Evolutionary conservation across 257 asterid species (phyloP).

Genomic region (Asclepias syriaca): DNA sequence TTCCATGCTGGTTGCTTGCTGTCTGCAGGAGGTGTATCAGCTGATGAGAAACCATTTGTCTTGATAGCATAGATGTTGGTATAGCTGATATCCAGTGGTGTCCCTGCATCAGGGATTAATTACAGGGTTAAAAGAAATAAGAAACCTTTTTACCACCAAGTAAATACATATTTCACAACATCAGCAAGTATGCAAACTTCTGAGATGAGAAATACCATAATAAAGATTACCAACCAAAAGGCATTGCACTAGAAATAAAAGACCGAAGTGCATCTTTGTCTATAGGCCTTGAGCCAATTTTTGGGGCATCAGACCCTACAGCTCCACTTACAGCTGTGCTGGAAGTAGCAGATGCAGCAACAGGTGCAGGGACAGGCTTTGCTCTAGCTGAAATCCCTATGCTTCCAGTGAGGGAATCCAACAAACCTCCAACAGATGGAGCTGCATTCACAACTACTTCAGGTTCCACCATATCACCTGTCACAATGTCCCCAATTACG

Average conservation of each 20-base stretch:
- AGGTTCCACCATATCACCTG: slow-evolving; percentile 78
- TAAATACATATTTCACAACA: slow-evolving; percentile 6
- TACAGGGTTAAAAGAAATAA: slow-evolving; percentile 13
- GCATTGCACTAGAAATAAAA: slow-evolving; percentile 82
- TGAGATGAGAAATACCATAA: slow-evolving; percentile 27
- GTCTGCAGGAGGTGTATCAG: slow-evolving; percentile 81
- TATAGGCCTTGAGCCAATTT: slow-evolving; percentile 71
- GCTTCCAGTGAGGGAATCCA: slow-evolving; percentile 95
- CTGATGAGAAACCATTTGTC: slow-evolving; percentile 69
- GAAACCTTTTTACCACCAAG: slow-evolving; percentile 10
- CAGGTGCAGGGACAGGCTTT: slow-evolving; percentile 79
- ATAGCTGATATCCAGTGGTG: slow-evolving; percentile 85
- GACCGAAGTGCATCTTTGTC: slow-evolving; percentile 85
- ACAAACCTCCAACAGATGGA: slow-evolving; percentile 89
- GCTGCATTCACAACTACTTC: slow-evolving; percentile 74
- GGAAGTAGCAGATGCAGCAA: slow-evolving; percentile 65
- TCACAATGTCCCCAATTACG: slow-evolving; percentile 69
- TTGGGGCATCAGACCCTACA: slow-evolving; percentile 60
- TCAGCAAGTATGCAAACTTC: slow-evolving; percentile 5
- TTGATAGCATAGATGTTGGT: slow-evolving; percentile 69
- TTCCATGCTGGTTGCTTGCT: slow-evolving; percentile 97
- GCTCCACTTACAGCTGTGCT: slow-evolving; percentile 61
- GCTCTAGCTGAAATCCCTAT: slow-evolving; percentile 86
- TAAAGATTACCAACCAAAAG: slow-evolving; percentile 75
- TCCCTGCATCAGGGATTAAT: slow-evolving; percentile 42